Conservation (phyloP, 2,329 filamentous ascomycete species). For the Hymenoscyphus occultus region DNA sequence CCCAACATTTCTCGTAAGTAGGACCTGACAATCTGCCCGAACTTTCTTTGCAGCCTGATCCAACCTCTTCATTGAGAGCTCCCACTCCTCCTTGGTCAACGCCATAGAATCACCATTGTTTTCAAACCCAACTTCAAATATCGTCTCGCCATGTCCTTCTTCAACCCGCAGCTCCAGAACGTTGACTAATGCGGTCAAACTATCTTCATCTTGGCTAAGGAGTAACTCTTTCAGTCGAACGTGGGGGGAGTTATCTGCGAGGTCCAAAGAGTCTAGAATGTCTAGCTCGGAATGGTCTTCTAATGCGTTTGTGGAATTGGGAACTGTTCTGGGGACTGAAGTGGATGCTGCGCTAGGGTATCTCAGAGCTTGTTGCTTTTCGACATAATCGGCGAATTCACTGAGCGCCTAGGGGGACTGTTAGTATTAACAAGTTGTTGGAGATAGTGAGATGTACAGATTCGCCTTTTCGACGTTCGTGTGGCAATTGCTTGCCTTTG, state of each 20-base stretch:
- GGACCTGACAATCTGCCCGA: slow-evolving; percentile 72
- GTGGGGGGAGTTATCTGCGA: slow-evolving; percentile 66
- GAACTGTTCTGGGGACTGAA: slow-evolving; percentile 13
- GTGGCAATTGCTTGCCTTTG: slow-evolving; percentile 58
- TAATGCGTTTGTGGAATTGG: slow-evolving; percentile 27
- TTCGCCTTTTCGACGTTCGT: slow-evolving; percentile 85
- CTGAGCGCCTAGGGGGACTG: slow-evolving; percentile 62
- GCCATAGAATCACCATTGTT: slow-evolving; percentile 84
- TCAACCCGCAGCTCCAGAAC: slow-evolving; percentile 67
- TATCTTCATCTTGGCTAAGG: slow-evolving; percentile 59
- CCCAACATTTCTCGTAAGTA: slow-evolving; percentile 89
- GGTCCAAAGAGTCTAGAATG: slow-evolving; percentile 72
- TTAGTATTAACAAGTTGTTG: background rate
- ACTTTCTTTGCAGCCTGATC: slow-evolving; percentile 60
- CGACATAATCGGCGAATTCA: slow-evolving; percentile 97
- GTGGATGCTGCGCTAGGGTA: slow-evolving; percentile 44
- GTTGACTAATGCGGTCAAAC: slow-evolving; percentile 59
- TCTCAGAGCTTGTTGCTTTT: slow-evolving; percentile 81
- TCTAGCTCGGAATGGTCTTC: slow-evolving; percentile 87
- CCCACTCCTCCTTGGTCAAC: slow-evolving; percentile 73
- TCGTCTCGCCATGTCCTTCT: slow-evolving; percentile 82
- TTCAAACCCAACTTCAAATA: slow-evolving; percentile 91
- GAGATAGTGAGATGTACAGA: slow-evolving; percentile 53
- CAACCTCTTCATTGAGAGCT: slow-evolving; percentile 64
- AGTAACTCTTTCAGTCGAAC: slow-evolving; percentile 75